A percentile compares a stretch with the other conserved stretches of the same genome.
Evolutionary conservation across 352 stramenopile genomes (phyloP).

Genomic region (Globisporangium megalacanthum): DNA sequence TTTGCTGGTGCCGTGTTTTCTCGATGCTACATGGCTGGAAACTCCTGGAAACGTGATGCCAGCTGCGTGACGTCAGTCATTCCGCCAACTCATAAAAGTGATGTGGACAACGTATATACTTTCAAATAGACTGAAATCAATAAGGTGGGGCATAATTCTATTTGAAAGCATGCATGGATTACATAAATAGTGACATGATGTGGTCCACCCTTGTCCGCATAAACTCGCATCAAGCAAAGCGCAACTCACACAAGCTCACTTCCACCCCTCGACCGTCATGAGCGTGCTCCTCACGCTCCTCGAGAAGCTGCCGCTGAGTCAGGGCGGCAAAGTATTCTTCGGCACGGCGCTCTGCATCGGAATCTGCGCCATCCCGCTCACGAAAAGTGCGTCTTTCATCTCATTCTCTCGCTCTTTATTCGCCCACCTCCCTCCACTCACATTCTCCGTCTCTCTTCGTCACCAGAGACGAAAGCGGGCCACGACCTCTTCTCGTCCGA

Average conservation of each 20-base stretch:
- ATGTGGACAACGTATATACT: too few relatives aligned
- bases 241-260: background rate
- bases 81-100: too few relatives aligned
- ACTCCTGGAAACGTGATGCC: too few relatives aligned
- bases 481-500: conserved; percentile 85
- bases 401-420: conserved; percentile 1
- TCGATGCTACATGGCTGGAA: too few relatives aligned
- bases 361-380: conserved; percentile 64
- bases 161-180: too few relatives aligned
- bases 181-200: background rate
- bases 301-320: conserved; percentile 60
- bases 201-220: background rate
- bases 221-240: background rate
- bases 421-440: background rate
- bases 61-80: background rate
- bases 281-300: conserved; percentile 54
- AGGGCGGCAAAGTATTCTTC: conserved; percentile 68
- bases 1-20: too few relatives aligned
- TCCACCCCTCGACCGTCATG: background rate
- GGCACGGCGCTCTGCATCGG: conserved; percentile 61
- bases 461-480: conserved; percentile 64
- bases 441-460: background rate
- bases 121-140: too few relatives aligned
- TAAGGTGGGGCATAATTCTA: too few relatives aligned
- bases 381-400: conserved; percentile 35